Evolutionary conservation across 345 rosid genomes (phyloP).

Genomic region (Pistacia vera): DNA sequence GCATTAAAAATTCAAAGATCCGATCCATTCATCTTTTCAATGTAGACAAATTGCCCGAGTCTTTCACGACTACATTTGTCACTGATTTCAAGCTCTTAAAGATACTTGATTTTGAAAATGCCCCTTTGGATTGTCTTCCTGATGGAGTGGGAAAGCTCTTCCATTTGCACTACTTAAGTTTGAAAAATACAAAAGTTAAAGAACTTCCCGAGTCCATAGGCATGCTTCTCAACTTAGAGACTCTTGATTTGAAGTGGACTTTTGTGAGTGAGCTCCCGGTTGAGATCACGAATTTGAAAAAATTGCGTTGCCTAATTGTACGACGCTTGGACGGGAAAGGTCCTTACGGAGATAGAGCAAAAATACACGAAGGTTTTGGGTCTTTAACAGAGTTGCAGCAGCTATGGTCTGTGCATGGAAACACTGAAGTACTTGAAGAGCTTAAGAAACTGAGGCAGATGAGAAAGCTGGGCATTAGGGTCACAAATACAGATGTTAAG

Average conservation of each 20-base stretch:
- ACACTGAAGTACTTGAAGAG: not conserved
- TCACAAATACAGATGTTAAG: not conserved
- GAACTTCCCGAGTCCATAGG: slow-evolving; percentile 7
- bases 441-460: not conserved
- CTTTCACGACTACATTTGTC: not conserved
- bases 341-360: too few species aligned
- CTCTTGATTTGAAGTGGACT: not conserved
- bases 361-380: too few species aligned
- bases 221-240: slow-evolving; percentile 5
- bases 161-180: slow-evolving; percentile 4
- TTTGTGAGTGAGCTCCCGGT: not conserved
- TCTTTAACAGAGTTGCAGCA: too few species aligned
- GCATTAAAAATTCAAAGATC: not conserved
- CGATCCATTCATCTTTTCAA: slow-evolving; percentile 19
- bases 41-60: not conserved
- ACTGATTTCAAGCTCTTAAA: not conserved
- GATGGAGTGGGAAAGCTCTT: not conserved
- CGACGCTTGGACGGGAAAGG: too few species aligned
- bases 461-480: slow-evolving; percentile 16
- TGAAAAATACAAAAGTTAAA: not conserved
- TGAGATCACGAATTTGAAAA: slow-evolving; percentile 5
- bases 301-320: not conserved
- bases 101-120: slow-evolving; percentile 1
- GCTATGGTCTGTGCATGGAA: too few species aligned
- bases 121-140: not conserved